phyloP scores from a whole-genome alignment of 2,329 filamentous ascomycete genomes.

The Fusarium sp. region DNA sequence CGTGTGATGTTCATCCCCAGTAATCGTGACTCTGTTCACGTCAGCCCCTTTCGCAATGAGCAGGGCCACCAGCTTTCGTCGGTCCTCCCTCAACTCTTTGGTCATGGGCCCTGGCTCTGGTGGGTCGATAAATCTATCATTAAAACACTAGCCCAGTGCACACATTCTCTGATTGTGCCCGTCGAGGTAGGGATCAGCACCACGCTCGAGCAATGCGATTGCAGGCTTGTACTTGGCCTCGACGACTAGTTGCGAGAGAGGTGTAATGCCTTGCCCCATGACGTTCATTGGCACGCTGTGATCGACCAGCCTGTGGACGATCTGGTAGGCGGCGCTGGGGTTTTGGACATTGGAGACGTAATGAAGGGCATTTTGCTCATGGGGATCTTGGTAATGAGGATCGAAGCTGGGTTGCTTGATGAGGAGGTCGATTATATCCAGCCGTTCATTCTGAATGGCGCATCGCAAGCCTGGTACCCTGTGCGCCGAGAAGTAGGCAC shows the following conservation, averaged over 20 bases:
- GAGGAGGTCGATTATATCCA: neutral
- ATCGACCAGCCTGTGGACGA: constrained; percentile 1
- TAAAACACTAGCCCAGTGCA: constrained; percentile 1
- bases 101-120: neutral
- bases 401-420: neutral
- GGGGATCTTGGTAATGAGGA: neutral
- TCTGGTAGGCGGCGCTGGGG: neutral
- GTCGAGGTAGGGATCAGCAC: neutral
- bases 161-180: neutral
- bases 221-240: neutral
- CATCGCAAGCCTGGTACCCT: neutral
- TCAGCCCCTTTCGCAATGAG: constrained; percentile 4
- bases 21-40: neutral
- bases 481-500: neutral
- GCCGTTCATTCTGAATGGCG: neutral
- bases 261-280: neutral
- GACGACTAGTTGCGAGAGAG: neutral
- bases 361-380: neutral
- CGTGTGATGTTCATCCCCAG: neutral
- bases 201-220: constrained; percentile 6
- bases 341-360: neutral
- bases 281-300: constrained; percentile 1
- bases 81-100: neutral
- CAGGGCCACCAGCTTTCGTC: neutral
- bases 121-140: neutral